Evolutionary conservation across 2,329 filamentous ascomycete genomes (phyloP).

Genomic region (Lasiodiplodia theobromae): DNA sequence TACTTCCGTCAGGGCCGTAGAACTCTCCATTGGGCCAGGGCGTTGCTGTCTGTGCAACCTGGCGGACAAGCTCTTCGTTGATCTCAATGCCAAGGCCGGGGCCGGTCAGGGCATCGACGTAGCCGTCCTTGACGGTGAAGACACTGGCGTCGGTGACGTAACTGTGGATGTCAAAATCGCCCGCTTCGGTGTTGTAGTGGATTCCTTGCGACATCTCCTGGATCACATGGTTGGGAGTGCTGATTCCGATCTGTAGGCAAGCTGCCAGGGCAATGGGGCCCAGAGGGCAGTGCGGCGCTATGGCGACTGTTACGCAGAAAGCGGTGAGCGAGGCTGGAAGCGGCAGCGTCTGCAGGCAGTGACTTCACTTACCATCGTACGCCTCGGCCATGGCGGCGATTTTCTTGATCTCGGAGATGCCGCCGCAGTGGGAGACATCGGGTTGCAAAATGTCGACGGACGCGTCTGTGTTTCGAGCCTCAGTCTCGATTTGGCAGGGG

Average conservation of each 20-base stretch:
- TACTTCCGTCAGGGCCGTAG: constrained; percentile 69
- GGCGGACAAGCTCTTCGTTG: constrained; percentile 72
- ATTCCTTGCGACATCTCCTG: constrained; percentile 82
- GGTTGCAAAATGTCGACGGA: constrained; percentile 77
- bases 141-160: constrained; percentile 71
- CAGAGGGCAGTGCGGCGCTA: constrained; percentile 77
- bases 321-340: constrained; percentile 3
- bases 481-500: constrained; percentile 4
- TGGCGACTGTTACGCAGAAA: constrained; percentile 55
- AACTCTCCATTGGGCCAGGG: constrained; percentile 74
- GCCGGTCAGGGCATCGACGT: constrained; percentile 65
- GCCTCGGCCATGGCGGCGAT: constrained; percentile 76
- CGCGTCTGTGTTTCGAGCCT: constrained; percentile 44
- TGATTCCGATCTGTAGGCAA: constrained; percentile 69
- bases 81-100: constrained; percentile 72
- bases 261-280: constrained; percentile 77
- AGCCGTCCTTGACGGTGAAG: constrained; percentile 72
- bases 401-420: constrained; percentile 73
- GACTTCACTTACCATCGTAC: constrained; percentile 60
- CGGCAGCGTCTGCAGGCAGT: background rate
- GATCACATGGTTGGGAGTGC: constrained; percentile 70
- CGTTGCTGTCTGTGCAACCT: constrained; percentile 63
- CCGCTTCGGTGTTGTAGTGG: constrained; percentile 68
- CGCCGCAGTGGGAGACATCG: constrained; percentile 74
- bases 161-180: constrained; percentile 55